Evolutionary conservation across 2,329 filamentous ascomycete species (phyloP).

Genomic region (Colletotrichum sidae): DNA sequence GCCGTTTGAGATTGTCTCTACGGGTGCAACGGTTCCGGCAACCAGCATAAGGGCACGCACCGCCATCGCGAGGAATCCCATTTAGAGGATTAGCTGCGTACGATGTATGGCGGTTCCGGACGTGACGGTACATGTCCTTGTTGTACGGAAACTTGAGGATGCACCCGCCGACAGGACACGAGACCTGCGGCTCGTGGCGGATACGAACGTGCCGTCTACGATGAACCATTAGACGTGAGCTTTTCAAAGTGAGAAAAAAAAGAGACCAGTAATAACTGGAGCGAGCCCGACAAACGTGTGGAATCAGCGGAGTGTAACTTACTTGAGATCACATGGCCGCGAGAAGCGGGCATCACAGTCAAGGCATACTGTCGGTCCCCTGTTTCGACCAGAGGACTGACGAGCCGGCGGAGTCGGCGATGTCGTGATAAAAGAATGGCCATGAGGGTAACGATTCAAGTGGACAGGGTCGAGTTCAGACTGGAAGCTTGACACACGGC

Average conservation of each 20-base stretch:
- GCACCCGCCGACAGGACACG: background rate
- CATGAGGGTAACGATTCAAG: no score
- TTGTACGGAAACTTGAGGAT: background rate
- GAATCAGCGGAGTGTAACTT: background rate
- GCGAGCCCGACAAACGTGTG: no score
- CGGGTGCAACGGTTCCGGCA: background rate
- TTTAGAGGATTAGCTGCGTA: background rate
- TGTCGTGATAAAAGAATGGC: no score
- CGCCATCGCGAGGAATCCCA: background rate
- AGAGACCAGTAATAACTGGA: no score
- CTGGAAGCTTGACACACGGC: no score
- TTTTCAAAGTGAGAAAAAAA: background rate
- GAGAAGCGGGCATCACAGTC: background rate
- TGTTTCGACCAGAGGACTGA: background rate
- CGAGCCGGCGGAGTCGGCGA: no score
- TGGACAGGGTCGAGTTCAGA: no score
- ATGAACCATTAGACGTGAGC: background rate
- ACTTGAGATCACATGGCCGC: background rate
- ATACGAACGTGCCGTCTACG: background rate
- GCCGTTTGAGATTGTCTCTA: background rate
- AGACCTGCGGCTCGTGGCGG: background rate
- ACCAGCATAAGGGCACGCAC: background rate
- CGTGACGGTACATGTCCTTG: conserved; percentile 12
- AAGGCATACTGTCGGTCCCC: background rate
- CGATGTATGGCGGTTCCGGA: background rate